Evolutionary conservation across 1,284 basidiomycete species (phyloP), one percentile per base, ranked within the genome.

Genomic region (Pseudozyma sp.): DNA sequence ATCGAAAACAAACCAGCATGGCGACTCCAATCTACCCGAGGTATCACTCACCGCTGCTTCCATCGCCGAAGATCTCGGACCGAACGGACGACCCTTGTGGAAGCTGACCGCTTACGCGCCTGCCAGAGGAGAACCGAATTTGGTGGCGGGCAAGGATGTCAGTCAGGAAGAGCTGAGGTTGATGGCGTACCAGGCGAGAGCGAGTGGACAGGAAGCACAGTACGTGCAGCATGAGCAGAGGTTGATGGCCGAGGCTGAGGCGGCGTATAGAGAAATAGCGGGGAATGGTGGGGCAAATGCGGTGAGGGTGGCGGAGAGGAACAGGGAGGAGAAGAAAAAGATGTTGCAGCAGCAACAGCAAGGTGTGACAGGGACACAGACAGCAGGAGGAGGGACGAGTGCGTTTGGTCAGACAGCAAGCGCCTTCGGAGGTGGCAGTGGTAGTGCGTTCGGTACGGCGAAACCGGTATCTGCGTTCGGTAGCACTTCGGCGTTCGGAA

Each of bases 101-200:
- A 90, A 91, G n/a, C 85, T 95, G 0, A 90, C 92, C 0, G 91
- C 89, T 0, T 97, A 92, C 82, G 94, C 88, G 0, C 89, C 92
- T 24, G 89, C 90, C 0, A 94, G 94, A 80, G 83, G 88, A 56
- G 92, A 94, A 76, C 90, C 90, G 0, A 90, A 88, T 49, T 77
- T 96, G 7, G 85, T 97, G 16, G 71, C 85, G 5, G 90, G 89
- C 1, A 85, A 91, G 34, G 94, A 97, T 78, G 87, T 91, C 68
- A 92, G 90, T 0, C 89, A 88, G 0, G 94, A 97, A 78, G 94
- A 97, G 84, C 85, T 97, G 86, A 90, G 60, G 7, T 51, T 75
- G 9, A 66, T 68, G 68, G 73, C 73, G 19, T 75, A 75, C 43
- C 69, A 70, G 43, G 73, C 73, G n/a, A 43, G 68, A 5, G 64